Evolutionary conservation across 2,329 filamentous ascomycete species (phyloP), one percentile per base, ranked within the genome.

Genomic region (Seiridium unicorne): DNA sequence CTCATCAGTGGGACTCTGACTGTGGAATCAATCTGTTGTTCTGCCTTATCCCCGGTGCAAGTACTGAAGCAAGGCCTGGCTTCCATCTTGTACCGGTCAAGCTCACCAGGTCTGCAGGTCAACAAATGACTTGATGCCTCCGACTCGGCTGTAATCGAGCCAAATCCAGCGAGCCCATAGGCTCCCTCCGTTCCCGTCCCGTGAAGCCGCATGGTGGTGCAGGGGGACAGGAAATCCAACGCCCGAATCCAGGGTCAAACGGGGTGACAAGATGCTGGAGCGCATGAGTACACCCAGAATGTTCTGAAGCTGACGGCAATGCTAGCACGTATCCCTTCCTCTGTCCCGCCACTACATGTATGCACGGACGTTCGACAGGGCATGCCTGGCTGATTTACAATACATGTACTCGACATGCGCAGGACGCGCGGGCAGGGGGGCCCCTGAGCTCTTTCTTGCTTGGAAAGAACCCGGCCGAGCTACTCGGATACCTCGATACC

Each of bases 301-400:
- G 42, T n/a, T 35, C 11, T 55, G 32, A 35, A 35, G 13, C 32
- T 42, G 38, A 31, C 51, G 36, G 51, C 34, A 44, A 44, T 42
- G 51, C 51, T 35, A 55, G 51, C 51, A 55, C 42, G 51, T 40
- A 55, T 55, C 51, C 51, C 51, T 35, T 55, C 34, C 32, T 35
- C 13, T 18, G 4, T 11, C 51, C 51, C 51, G 31, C 51, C 51
- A 13, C 38, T 13, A 7, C 13, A 42, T 13, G 8, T 55, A 44
- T 35, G 51, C 51, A 55, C 51, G 31, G 51, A 55, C 51, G 26
- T 10, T 13, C 51, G 51, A 44, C 36, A 26, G 31, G 51, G 38
- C 51, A 38, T 26, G 31, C 51, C 34, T 44, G 18, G n/a, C 34
- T 31, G 38, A 13, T 42, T 42, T 42, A 42, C 38, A 42, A 42